Conservation (phyloP, 2,329 filamentous ascomycete genomes). For the Alternaria sp. region DNA sequence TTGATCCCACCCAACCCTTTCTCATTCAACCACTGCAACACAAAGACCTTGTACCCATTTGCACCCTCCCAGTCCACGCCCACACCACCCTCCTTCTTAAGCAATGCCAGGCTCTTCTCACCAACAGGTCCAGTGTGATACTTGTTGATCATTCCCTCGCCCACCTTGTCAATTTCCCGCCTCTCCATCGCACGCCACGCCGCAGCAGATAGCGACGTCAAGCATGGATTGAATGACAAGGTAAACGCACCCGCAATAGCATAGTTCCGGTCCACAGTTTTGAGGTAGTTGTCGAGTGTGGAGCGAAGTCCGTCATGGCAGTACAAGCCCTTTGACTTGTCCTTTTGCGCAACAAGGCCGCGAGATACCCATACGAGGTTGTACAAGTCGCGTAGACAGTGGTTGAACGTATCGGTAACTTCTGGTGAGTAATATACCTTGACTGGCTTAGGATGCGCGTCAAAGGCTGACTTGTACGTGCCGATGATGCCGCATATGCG, state of each 20-base stretch:
- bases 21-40: conserved; percentile 72
- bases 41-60: conserved; percentile 76
- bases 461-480: conserved; percentile 77
- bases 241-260: conserved; percentile 55
- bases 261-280: conserved; percentile 50
- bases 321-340: conserved; percentile 65
- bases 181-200: conserved; percentile 60
- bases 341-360: conserved; percentile 71
- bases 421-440: conserved; percentile 43
- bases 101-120: conserved; percentile 68
- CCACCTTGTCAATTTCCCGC: conserved; percentile 47
- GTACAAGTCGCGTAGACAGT: conserved; percentile 85
- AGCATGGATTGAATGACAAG: conserved; percentile 56
- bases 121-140: conserved; percentile 67
- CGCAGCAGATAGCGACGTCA: conserved; percentile 57
- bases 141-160: conserved; percentile 29
- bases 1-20: conserved; percentile 72
- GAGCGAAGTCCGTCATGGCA: conserved; percentile 57
- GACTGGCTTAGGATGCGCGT: conserved; percentile 63
- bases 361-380: conserved; percentile 82
- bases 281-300: conserved; percentile 54
- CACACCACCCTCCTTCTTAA: conserved; percentile 72
- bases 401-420: conserved; percentile 72
- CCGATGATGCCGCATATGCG: conserved; percentile 75
- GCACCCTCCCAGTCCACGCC: conserved; percentile 75